A percentile compares a stretch with the other conserved stretches of the same genome.
Evolutionary conservation across 345 rosid genomes (phyloP).

Genomic region (Odontarrhena argentea): DNA sequence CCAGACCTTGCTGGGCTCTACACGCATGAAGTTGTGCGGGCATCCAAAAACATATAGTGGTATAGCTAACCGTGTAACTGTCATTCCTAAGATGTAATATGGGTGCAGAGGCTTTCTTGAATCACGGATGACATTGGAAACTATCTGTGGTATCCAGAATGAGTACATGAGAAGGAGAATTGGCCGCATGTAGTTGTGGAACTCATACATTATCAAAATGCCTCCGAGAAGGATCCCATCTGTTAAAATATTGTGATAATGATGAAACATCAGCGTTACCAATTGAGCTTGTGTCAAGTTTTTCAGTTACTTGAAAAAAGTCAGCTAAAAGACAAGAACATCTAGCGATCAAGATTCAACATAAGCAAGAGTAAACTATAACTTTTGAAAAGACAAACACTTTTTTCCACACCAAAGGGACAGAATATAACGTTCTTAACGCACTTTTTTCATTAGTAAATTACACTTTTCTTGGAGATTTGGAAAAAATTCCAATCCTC

Average conservation of each 20-base stretch:
- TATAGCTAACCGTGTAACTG: conserved; percentile 79
- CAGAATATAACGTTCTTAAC: neutral
- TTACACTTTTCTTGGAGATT: neutral
- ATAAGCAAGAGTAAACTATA: neutral
- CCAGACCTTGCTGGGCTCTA: conserved; percentile 82
- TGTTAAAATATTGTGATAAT: conserved; percentile 41
- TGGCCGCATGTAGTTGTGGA: conserved; percentile 75
- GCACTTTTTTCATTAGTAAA: neutral
- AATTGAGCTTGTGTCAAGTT: conserved; percentile 5
- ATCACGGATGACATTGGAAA: conserved; percentile 81
- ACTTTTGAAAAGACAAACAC: conserved; percentile 11
- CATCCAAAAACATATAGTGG: conserved; percentile 92
- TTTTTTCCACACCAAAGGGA: conserved; percentile 1
- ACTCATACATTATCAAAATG: conserved; percentile 90
- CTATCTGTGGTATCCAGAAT: conserved; percentile 94
- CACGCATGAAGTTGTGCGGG: conserved; percentile 96
- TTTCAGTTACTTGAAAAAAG: neutral
- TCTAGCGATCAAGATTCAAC: neutral
- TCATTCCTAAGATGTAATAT: conserved; percentile 86
- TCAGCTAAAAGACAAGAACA: neutral
- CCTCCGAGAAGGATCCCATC: conserved; percentile 99
- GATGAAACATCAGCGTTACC: conserved; percentile 24
- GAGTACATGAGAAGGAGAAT: conserved; percentile 87
- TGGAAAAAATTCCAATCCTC: conserved; percentile 5
- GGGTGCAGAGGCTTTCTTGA: conserved; percentile 97